Conservation (phyloP, 208 protist species). For the Wallacemonas sp. region DNA sequence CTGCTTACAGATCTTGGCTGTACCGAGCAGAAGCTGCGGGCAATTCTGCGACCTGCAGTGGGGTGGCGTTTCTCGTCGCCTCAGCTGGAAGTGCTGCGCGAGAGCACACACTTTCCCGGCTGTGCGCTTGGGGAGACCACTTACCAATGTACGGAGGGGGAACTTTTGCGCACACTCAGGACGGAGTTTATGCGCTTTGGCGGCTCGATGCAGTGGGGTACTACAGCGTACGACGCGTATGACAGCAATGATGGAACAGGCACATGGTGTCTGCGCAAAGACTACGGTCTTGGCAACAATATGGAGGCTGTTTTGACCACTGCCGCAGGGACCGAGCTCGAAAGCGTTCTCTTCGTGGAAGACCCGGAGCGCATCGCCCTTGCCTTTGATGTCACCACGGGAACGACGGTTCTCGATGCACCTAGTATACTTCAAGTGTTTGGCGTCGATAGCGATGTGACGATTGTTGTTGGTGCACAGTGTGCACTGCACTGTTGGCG, state of each 20-base stretch:
- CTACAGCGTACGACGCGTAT: constrained; percentile 57
- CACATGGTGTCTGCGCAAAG: constrained; percentile 66
- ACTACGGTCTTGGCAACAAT: constrained; percentile 61
- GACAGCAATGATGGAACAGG: constrained; percentile 60
- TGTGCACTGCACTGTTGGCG: constrained; percentile 68
- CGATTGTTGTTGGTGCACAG: constrained; percentile 53
- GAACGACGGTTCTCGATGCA: constrained; percentile 21
- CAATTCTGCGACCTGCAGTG: constrained; percentile 38
- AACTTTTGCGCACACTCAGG: constrained; percentile 55
- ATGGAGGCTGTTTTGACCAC: constrained; percentile 68
- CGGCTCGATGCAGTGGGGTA: constrained; percentile 61
- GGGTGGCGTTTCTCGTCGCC: constrained; percentile 66
- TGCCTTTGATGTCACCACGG: constrained; percentile 61
- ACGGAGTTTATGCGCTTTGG: constrained; percentile 78
- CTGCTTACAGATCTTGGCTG: constrained; percentile 72
- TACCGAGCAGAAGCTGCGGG: constrained; percentile 38
- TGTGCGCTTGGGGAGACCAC: constrained; percentile 58
- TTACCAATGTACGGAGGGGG: constrained; percentile 72
- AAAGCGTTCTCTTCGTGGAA: constrained; percentile 43
- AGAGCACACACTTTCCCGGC: constrained; percentile 59
- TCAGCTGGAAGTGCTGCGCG: constrained; percentile 40
- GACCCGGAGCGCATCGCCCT: constrained; percentile 61
- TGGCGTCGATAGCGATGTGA: constrained; percentile 42
- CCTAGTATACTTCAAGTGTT: constrained; percentile 20
- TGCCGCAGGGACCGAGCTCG: constrained; percentile 30